Conservation (phyloP, 495 filamentous ascomycete species). For the Neurospora intermedia region DNA sequence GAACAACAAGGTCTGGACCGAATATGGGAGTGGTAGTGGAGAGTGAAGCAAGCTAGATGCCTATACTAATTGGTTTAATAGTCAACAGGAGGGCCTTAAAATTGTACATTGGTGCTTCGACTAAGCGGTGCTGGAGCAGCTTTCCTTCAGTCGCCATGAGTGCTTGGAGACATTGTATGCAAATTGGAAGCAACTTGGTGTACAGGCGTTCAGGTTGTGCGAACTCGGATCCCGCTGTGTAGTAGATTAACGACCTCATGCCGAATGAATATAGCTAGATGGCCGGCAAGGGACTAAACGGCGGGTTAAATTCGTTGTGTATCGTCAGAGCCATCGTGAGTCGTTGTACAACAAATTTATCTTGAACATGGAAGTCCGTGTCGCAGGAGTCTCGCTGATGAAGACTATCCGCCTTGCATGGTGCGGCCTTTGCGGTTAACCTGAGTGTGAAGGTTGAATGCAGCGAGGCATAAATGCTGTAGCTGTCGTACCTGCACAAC, state of each 20-base stretch:
- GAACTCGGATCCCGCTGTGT: not conserved
- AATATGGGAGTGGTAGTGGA: not conserved
- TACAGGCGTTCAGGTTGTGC: not conserved
- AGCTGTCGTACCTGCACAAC: not conserved
- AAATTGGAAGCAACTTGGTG: not conserved
- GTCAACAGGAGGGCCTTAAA: not conserved
- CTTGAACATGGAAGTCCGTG: not conserved
- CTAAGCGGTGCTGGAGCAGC: not conserved
- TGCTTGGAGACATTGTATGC: not conserved
- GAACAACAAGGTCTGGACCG: not conserved
- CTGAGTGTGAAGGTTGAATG: not conserved
- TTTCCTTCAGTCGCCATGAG: not conserved
- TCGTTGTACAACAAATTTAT: not conserved
- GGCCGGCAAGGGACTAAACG: not conserved
- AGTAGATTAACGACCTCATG: not conserved
- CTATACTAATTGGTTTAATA: not conserved
- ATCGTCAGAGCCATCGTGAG: not conserved
- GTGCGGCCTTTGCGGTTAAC: not conserved
- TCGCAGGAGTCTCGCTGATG: not conserved
- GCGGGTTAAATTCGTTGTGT: not conserved
- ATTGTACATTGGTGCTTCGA: not conserved
- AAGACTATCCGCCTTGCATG: not conserved
- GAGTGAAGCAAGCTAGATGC: not conserved
- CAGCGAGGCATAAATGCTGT: not conserved
- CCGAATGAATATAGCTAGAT: not conserved